These are phyloP conservation scores for Solanum hybrid DNA, from an alignment of 305 asterid species.

Conservation along the genomic window DNA sequence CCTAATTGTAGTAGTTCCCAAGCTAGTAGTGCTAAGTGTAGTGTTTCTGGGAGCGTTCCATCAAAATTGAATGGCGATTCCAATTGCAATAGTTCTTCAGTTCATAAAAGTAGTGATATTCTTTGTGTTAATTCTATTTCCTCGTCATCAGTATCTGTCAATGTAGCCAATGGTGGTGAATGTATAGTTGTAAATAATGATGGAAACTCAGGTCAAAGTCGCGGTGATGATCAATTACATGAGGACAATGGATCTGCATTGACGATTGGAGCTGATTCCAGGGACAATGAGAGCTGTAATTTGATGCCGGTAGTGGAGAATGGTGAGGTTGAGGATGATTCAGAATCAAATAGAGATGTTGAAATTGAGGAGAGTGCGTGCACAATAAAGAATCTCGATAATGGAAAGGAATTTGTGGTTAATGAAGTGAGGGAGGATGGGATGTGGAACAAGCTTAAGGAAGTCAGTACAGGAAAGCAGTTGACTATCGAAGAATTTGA, in stretches of 20 bases:
- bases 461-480: conserved; percentile 88
- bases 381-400: conserved; percentile 82
- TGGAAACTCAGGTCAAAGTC: conserved; percentile 8
- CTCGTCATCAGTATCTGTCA: conserved; percentile 10
- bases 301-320: conserved; percentile 15
- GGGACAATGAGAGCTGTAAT: conserved; percentile 28
- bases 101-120: conserved; percentile 14
- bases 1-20: conserved; percentile 4
- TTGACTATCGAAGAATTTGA: conserved; percentile 96
- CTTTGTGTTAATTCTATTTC: conserved; percentile 16
- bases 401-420: conserved; percentile 94
- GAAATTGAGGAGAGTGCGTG: conserved; percentile 44
- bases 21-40: conserved; percentile 1
- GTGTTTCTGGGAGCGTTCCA: conserved; percentile 32
- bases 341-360: conserved; percentile 22
- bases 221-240: conserved; percentile 25
- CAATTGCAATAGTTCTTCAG: conserved; percentile 14
- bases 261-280: conserved; percentile 26
- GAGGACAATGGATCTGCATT: conserved; percentile 36
- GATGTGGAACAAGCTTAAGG: conserved; percentile 81
- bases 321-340: conserved; percentile 20
- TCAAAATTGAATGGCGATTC: conserved; percentile 55
- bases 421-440: conserved; percentile 93
- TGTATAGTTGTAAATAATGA: conserved; percentile 30
- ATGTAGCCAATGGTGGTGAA: conserved; percentile 16